Base-by-base conservation (phyloP, 108 stramenopile genomes). In the Discostella stelligeroides region DNA sequence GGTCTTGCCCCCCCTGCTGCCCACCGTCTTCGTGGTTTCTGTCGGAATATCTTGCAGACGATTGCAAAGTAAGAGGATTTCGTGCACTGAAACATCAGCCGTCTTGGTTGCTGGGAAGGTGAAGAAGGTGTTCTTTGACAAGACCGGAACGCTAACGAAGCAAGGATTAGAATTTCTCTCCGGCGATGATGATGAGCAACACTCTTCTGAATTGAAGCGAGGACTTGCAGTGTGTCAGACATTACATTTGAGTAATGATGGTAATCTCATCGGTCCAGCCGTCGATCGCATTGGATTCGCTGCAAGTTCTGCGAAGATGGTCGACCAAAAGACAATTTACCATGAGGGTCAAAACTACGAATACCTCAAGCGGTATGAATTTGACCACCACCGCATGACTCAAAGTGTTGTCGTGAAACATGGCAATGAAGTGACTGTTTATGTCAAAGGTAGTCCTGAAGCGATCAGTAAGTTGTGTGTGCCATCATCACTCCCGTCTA, bases 51-150 rank as follows among this genome's bases (percentile, higher is more conserved):
- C 81, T 9, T 82, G 70, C 54, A 68, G 79, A 11, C 85, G 88
- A 29, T 81, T 91, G 45, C 65, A 61, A 47, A 30, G 56, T 10
- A 80, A 85, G 47, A 65, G 79, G 34, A 84, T 94, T 48, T 74
- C 85, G 37, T 91, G 90, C 59, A 80, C 87, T 29, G 83, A 92
- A 58, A 75, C 90, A 0, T 73, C 73, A 25, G 80, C 81, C 8
- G 88, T 95, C 45, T 81, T 91, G 4, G 80, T 92, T 7, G 91
- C 94, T 48, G 94, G 91, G 11, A 92, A 92, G 60, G 92, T 95
- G 13, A 71, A 76, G 42, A 57, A 62, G 27, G 85, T 81, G 2
- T 88, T 91, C 76, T 95, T 95, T 74, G 94, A 95, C 70, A 95
- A 95, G 62, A 95, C 94, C 0, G 89, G 89, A 1, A 90, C 89